phyloP scores from a whole-genome alignment of 345 rosid genomes.

The Conringia planisiliqua region DNA sequence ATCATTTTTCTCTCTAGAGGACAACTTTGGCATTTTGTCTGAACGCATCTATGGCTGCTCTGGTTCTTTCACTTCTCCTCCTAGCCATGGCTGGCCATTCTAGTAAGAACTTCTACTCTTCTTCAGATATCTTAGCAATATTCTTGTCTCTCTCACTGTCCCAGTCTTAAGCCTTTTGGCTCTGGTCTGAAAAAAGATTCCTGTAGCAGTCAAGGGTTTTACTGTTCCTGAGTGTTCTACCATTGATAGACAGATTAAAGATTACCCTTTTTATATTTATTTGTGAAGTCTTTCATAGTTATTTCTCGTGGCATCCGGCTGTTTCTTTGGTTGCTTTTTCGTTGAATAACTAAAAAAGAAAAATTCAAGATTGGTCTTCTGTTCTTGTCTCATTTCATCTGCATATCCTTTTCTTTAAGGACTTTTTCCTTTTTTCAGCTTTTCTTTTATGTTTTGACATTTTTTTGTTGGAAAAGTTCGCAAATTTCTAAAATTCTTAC shows the following conservation, averaged over 20 bases:
- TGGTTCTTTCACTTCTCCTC: slow-evolving; percentile 42
- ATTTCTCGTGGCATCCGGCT: neutral
- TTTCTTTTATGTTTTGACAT: neutral
- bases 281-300: neutral
- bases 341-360: neutral
- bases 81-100: slow-evolving; percentile 50
- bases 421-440: neutral
- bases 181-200: neutral
- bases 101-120: slow-evolving; percentile 37
- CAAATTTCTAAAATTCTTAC: neutral
- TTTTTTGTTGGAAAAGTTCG: neutral
- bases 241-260: neutral
- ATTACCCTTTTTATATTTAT: neutral
- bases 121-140: slow-evolving; percentile 6
- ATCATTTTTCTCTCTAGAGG: slow-evolving; percentile 4
- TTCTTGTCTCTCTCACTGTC: neutral
- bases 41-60: slow-evolving; percentile 41
- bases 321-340: neutral
- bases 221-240: slow-evolving; percentile 17
- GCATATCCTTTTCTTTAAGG: neutral
- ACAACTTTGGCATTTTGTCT: slow-evolving; percentile 15
- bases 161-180: neutral
- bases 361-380: neutral
- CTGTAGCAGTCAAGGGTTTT: slow-evolving; percentile 9
- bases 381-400: neutral